Evolutionary conservation across 768 basidiomycete genomes (phyloP).

Genomic region (Ephemerocybe angulata): DNA sequence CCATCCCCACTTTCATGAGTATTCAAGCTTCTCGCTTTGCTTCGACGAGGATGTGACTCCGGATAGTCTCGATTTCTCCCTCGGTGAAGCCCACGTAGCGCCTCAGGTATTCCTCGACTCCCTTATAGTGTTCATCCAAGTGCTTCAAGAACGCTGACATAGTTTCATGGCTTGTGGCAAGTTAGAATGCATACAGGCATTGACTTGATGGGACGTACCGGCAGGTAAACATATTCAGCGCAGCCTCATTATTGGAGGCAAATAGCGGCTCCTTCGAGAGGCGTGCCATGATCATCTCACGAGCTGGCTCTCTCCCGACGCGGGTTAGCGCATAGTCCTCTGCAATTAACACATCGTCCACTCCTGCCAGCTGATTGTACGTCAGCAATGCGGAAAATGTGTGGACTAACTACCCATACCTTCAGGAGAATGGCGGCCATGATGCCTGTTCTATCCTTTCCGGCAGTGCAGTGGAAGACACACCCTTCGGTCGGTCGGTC

Average conservation of each 20-base stretch:
- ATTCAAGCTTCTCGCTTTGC: not conserved
- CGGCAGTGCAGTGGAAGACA: slow-evolving; percentile 81
- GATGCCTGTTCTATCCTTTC: slow-evolving; percentile 81
- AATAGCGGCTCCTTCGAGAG: slow-evolving; percentile 70
- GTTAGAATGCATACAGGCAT: not conserved
- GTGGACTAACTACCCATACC: slow-evolving; percentile 32
- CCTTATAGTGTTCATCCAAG: slow-evolving; percentile 61
- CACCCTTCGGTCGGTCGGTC: slow-evolving; percentile 64
- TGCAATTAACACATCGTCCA: slow-evolving; percentile 59
- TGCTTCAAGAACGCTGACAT: slow-evolving; percentile 70
- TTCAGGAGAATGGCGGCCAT: slow-evolving; percentile 69
- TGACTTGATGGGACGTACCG: slow-evolving; percentile 40
- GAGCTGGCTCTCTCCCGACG: slow-evolving; percentile 75
- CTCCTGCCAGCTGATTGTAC: slow-evolving; percentile 62
- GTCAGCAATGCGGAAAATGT: not conserved
- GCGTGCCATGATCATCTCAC: slow-evolving; percentile 65
- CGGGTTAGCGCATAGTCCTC: slow-evolving; percentile 76
- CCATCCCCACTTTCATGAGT: not conserved
- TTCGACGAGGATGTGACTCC: slow-evolving; percentile 49
- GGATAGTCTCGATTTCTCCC: slow-evolving; percentile 59
- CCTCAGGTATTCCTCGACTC: slow-evolving; percentile 61
- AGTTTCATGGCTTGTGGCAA: slow-evolving; percentile 53
- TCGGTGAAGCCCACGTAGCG: slow-evolving; percentile 54
- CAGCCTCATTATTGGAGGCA: slow-evolving; percentile 67
- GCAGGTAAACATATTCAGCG: slow-evolving; percentile 80